Base-by-base conservation (phyloP, 345 rosid species). In the Leavenworthia alabamica region DNA sequence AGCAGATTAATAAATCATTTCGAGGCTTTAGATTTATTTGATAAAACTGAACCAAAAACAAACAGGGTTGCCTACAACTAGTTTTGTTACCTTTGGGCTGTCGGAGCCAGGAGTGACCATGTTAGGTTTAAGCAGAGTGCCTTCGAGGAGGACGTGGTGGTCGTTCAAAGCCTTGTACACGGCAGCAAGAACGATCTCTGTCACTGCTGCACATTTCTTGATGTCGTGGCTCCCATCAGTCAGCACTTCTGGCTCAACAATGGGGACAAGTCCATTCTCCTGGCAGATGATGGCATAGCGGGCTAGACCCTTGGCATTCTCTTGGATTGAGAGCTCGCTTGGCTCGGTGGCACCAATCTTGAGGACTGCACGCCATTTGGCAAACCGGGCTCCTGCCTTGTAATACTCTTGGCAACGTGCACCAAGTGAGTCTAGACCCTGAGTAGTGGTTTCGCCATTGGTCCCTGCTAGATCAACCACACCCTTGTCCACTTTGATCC, bases 31-130 rank as follows among this genome's bases (percentile, higher is more conserved):
- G 14, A 44, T 31, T 17, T 55, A 23, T 20, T 28, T 32, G 13
- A 55, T 36, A n/a, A 19, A 32, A 45, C 32, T 1, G 23, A 13
- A 14, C 15, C 35, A 47, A 61, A 61, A 35, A 4, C 17, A 35
- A 48, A 24, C 43, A 2, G 36, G 36, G 54, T 51, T 29, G 1
- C 1, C 17, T 33, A 56, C 27, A 3, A 1, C 4, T 61, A 28
- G 60, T 51, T 41, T 22, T 0, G 1, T 68, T 79, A 88, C 98
- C 98, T 86, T 89, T 10, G 89, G 79, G 80, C 86, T 71, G 40
- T 85, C 86, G 2, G 97, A 89, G 55, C 98, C 98, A 0, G 98
- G 96, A 53, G 97, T 83, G 74, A 92, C 97, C 97, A 89, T 92
- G 76, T 92, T 92, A 11, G 97, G 98, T 77, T 92, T 92, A 31